Evolutionary conservation across 2,329 filamentous ascomycete genomes (phyloP), one percentile per base, ranked within the genome.

Genomic region (Cryphonectria naterciae): DNA sequence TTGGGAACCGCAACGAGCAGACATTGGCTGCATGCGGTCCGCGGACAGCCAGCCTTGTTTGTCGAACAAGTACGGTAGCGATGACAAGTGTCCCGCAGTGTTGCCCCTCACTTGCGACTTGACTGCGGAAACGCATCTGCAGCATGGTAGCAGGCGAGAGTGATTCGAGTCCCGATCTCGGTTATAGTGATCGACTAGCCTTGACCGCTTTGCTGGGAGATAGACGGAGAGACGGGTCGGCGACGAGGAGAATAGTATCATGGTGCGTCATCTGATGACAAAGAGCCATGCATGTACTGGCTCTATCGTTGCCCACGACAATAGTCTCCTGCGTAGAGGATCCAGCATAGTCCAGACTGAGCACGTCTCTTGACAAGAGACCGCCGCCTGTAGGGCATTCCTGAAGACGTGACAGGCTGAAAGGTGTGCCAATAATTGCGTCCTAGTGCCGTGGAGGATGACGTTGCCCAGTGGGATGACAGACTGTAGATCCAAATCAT

Each of bases 381-480:
- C 8, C 2, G 58, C 28, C 52, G n/a, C 52, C 25, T 15, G 25
- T 28, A 35, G 54, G 25, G 28, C 46, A n/a, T n/a, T n/a, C 22
- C 46, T 28, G 52, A 17, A 58, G 25, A 8, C 25, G 5, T 17
- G 54, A 35, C 54, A 17, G 54, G 54, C 62, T 17, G 19, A 35
- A 28, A 32, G 28, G 54, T 58, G 54, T 58, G 54, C 25, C 54
- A 32, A 46, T 49, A 17, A 25, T 22, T 46, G 41, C 62, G 22
- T n/a, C 46, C n/a, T 65, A 65, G 46, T 25, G 25, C 41, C 32
- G 25, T 62, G 22, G 19, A 37, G 19, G 46, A 66, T 66, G 64
- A 49, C 64, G 64, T 22, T 66, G 64, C 64, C 64, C 35, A 41
- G 64, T 35, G 32, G 25, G 37, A 35, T 13, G 49, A 39, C 52